Evolutionary conservation across 331 rosid species (phyloP).

Genomic region (Phaseolus coccineus): DNA sequence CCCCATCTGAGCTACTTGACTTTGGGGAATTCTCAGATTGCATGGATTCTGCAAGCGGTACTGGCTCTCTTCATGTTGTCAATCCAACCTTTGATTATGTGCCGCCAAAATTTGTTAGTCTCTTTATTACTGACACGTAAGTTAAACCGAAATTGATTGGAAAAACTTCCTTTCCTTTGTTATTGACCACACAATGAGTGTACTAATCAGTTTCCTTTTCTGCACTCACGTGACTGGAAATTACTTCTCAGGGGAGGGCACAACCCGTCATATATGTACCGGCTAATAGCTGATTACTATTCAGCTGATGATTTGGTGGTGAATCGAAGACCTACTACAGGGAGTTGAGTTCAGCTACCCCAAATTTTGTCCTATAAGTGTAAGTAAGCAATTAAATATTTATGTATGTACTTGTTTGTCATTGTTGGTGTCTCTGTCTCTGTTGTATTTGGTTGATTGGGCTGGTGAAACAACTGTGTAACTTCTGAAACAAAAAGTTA

Average conservation of each 20-base stretch:
- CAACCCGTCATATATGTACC: slow-evolving; percentile 91
- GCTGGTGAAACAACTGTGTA: slow-evolving; percentile 4
- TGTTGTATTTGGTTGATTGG: background rate
- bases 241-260: slow-evolving; percentile 88
- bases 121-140: slow-evolving; percentile 96
- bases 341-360: slow-evolving; percentile 61
- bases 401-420: background rate
- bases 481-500: background rate
- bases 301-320: slow-evolving; percentile 98
- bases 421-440: background rate
- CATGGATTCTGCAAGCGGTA: slow-evolving; percentile 80
- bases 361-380: slow-evolving; percentile 50
- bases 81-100: slow-evolving; percentile 95
- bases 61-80: slow-evolving; percentile 82
- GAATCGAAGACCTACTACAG: slow-evolving; percentile 60
- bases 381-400: slow-evolving; percentile 35
- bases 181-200: background rate
- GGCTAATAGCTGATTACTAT: slow-evolving; percentile 96
- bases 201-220: slow-evolving; percentile 32
- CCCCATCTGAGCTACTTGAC: slow-evolving; percentile 98
- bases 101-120: slow-evolving; percentile 87
- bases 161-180: slow-evolving; percentile 15
- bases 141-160: slow-evolving; percentile 50
- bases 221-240: slow-evolving; percentile 34
- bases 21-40: slow-evolving; percentile 97